Percentiles rank a stretch among this genome's conserved stretches.
These are phyloP conservation scores for Tanozyma kutaoensis DNA, from an alignment of 805 yeast genomes.

Conservation along the genomic window DNA sequence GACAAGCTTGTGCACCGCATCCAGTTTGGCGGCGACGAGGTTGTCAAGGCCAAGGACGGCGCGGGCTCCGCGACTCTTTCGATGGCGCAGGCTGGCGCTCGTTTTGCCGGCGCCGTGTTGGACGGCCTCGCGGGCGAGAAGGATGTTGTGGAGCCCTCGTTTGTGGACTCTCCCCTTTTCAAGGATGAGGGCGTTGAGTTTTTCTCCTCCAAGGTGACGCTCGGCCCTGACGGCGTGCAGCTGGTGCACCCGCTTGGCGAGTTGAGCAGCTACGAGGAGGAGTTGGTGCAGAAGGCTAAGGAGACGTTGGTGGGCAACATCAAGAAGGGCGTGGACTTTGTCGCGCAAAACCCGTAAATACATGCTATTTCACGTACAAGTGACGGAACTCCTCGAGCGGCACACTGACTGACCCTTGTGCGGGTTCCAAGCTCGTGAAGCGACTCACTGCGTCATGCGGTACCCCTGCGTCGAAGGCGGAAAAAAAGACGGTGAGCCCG, in stretches of 20 bases:
- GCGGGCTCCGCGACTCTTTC: conserved; percentile 90
- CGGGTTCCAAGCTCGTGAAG: too few species aligned
- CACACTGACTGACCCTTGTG: too few species aligned
- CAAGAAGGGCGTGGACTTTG: conserved; percentile 86
- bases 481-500: too few species aligned
- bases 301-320: conserved; percentile 86
- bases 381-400: too few species aligned
- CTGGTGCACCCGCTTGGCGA: conserved; percentile 69
- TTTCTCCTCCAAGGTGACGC: conserved; percentile 90
- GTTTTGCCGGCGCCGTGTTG: conserved; percentile 53
- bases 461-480: too few species aligned
- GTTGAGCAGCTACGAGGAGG: conserved; percentile 68
- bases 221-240: conserved; percentile 85
- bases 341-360: conserved; percentile 42
- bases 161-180: conserved; percentile 72
- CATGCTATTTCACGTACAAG: too few species aligned
- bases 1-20: conserved; percentile 71
- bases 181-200: conserved; percentile 86
- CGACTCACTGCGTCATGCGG: too few species aligned
- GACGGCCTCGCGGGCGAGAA: conserved; percentile 52
- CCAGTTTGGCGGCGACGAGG: conserved; percentile 96
- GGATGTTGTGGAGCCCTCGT: conserved; percentile 55
- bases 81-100: conserved; percentile 87
- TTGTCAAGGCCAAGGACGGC: conserved; percentile 86
- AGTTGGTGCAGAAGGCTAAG: conserved; percentile 67